Percentiles rank a stretch among this genome's conserved stretches.
phyloP scores from a whole-genome alignment of 2,329 filamentous ascomycete genomes.

The Microdochium trichocladiopsis region DNA sequence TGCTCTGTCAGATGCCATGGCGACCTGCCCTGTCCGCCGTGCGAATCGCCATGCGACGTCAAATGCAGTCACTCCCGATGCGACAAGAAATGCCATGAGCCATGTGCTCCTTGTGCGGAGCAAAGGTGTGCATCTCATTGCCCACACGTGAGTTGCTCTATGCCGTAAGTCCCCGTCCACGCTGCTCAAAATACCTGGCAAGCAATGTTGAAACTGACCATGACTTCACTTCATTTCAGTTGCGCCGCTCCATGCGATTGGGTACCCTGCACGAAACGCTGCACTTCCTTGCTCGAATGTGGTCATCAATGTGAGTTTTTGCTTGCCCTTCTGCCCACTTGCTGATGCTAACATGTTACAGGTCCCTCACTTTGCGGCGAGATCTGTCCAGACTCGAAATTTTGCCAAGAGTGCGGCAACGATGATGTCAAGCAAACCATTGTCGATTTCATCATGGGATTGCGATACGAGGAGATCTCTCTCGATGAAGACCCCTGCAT shows the following conservation, averaged over 20 bases:
- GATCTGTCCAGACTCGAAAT: constrained; percentile 40
- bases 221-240: neutral
- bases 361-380: constrained; percentile 59
- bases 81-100: constrained; percentile 45
- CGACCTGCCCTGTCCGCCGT: constrained; percentile 36
- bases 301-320: constrained; percentile 47
- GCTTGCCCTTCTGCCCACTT: neutral
- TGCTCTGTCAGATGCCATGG: constrained; percentile 48
- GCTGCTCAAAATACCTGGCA: neutral
- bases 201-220: neutral
- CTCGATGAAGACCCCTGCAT: constrained; percentile 54
- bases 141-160: constrained; percentile 38
- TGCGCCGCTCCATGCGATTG: constrained; percentile 63
- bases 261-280: constrained; percentile 57
- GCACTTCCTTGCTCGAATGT: constrained; percentile 43
- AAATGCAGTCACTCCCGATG: constrained; percentile 51
- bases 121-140: constrained; percentile 46
- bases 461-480: constrained; percentile 48
- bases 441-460: constrained; percentile 51
- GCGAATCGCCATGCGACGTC: constrained; percentile 42
- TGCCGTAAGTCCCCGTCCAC: constrained; percentile 16
- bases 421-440: constrained; percentile 32
- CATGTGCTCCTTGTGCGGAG: constrained; percentile 55
- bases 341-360: neutral
- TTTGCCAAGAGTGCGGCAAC: constrained; percentile 50